Evolutionary conservation across 2,329 filamentous ascomycete genomes (phyloP).

Genomic region (Microcyclosporella mali): DNA sequence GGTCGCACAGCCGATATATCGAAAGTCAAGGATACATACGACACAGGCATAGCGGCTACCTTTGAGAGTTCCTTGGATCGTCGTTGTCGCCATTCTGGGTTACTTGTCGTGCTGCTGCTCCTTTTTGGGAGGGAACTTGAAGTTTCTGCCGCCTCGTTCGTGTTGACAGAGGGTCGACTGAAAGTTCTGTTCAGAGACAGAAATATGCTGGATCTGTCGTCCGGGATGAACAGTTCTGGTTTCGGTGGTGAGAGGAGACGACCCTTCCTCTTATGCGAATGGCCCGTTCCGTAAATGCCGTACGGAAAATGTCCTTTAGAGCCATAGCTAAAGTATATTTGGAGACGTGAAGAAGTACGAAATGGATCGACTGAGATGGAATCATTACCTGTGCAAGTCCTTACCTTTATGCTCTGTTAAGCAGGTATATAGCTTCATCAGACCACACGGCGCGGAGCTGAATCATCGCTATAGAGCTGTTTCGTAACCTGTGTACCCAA

Average conservation of each 20-base stretch:
- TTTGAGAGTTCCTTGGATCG: slow-evolving; percentile 16
- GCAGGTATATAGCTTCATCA: no score
- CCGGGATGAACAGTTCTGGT: slow-evolving; percentile 1
- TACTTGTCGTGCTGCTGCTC: slow-evolving; percentile 1
- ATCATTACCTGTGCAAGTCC: no score
- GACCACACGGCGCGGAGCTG: no score
- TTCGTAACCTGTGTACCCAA: no score
- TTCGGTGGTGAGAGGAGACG: not conserved
- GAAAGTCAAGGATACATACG: slow-evolving; percentile 45
- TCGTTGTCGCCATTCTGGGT: slow-evolving; percentile 1
- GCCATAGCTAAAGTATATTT: not conserved
- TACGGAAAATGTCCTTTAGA: slow-evolving; percentile 2
- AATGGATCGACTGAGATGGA: no score
- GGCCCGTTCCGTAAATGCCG: slow-evolving; percentile 5
- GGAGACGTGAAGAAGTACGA: no score
- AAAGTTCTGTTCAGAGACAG: not conserved
- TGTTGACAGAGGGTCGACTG: not conserved
- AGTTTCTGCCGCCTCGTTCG: not conserved
- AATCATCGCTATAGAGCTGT: no score
- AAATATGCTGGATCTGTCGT: not conserved
- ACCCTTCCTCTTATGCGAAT: slow-evolving; percentile 4
- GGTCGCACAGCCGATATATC: slow-evolving; percentile 47
- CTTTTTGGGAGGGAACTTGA: slow-evolving; percentile 4
- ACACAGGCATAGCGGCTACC: slow-evolving; percentile 35
- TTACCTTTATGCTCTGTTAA: no score